These are phyloP conservation scores for Botrytis aclada DNA, from an alignment of 2,329 filamentous ascomycete species.

Conservation along the genomic window DNA sequence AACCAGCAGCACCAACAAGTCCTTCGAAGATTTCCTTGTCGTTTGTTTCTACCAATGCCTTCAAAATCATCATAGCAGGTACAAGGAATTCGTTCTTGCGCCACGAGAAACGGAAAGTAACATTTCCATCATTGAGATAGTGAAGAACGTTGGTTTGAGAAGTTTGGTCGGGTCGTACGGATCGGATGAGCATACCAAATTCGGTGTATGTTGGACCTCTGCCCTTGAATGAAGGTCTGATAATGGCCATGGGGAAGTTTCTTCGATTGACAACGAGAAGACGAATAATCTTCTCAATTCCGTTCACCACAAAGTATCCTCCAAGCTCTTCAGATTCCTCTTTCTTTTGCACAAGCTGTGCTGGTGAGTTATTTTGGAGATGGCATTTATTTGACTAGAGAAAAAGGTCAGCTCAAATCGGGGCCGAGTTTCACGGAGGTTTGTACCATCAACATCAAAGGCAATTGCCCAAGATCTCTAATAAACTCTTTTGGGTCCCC, in stretches of 20 bases:
- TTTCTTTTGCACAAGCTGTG: slow-evolving; percentile 77
- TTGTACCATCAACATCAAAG: slow-evolving; percentile 83
- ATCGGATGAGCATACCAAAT: slow-evolving; percentile 87
- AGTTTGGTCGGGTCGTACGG: slow-evolving; percentile 93
- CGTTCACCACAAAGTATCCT: slow-evolving; percentile 96
- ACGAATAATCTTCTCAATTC: slow-evolving; percentile 94
- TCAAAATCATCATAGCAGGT: slow-evolving; percentile 93
- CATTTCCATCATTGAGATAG: slow-evolving; percentile 91
- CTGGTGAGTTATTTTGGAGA: slow-evolving; percentile 79
- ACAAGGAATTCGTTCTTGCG: slow-evolving; percentile 96
- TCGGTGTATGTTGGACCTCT: slow-evolving; percentile 85
- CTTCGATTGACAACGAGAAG: slow-evolving; percentile 85
- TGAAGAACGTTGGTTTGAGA: slow-evolving; percentile 97
- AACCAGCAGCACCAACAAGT: slow-evolving; percentile 74
- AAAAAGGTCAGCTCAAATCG: slow-evolving; percentile 29
- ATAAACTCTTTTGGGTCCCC: slow-evolving; percentile 79
- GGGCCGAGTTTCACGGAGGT: slow-evolving; percentile 3
- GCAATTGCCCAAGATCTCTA: slow-evolving; percentile 82
- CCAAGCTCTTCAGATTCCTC: slow-evolving; percentile 96
- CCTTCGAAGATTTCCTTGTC: slow-evolving; percentile 94
- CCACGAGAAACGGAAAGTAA: slow-evolving; percentile 97
- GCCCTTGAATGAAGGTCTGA: slow-evolving; percentile 83
- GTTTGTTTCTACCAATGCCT: slow-evolving; percentile 92
- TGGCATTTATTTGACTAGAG: slow-evolving; percentile 82
- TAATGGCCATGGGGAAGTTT: slow-evolving; percentile 94